A percentile compares a stretch with the other conserved stretches of the same genome.
These are phyloP conservation scores for Basipetospora sp. DNA, from an alignment of 2,329 filamentous ascomycete genomes.

Conservation along the genomic window DNA sequence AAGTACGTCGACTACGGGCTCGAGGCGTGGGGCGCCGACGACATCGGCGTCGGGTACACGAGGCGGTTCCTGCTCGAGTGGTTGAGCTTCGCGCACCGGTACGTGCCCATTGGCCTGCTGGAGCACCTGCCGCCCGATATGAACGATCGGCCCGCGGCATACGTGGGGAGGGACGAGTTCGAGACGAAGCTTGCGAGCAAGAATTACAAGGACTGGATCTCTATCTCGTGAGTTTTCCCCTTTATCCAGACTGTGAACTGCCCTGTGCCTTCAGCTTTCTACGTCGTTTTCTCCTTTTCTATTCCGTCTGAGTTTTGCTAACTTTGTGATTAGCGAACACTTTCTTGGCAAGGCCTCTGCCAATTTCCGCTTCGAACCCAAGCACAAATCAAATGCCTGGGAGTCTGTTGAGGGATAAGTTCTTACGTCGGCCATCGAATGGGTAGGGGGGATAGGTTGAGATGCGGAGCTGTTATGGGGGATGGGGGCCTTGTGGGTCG, in stretches of 20 bases:
- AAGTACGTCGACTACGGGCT: constrained; percentile 83
- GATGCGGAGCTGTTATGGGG: too few species aligned
- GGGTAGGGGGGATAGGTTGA: too few species aligned
- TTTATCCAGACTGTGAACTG: too few species aligned
- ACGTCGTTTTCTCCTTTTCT: too few species aligned
- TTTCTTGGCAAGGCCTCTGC: constrained; percentile 83
- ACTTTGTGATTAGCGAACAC: constrained; percentile 59
- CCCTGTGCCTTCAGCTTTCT: too few species aligned
- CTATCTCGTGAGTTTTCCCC: constrained; percentile 61
- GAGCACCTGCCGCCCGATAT: constrained; percentile 78
- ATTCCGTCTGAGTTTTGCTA: constrained; percentile 5
- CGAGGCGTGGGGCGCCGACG: constrained; percentile 89
- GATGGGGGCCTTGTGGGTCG: too few species aligned
- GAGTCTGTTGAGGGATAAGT: constrained; percentile 51
- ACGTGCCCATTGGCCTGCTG: constrained; percentile 76
- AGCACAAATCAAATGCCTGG: constrained; percentile 91
- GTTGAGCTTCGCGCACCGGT: constrained; percentile 84
- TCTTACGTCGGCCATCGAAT: too few species aligned
- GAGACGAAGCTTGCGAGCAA: constrained; percentile 84
- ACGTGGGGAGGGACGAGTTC: constrained; percentile 70
- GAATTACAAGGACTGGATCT: constrained; percentile 96
- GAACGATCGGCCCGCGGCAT: constrained; percentile 78
- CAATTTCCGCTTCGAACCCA: constrained; percentile 87
- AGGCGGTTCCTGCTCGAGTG: constrained; percentile 88
- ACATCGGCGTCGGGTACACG: constrained; percentile 81